Base-by-base conservation (phyloP, 495 filamentous ascomycete species). In the Penicillium argentinense region DNA sequence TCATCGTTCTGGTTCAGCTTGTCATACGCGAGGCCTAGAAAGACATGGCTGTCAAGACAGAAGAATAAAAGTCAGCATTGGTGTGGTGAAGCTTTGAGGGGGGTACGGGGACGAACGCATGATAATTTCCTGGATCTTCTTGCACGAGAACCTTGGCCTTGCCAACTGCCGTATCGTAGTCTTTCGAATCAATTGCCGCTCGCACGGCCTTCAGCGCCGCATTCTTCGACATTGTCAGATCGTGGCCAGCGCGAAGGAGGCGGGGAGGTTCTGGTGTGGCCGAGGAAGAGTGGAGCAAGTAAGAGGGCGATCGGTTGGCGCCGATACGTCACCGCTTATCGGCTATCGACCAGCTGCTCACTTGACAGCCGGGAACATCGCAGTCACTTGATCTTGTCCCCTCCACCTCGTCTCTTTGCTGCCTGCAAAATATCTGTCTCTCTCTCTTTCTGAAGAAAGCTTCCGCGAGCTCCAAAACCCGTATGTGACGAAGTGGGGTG, bases 131-230 rank as follows among this genome's bases (percentile, higher is more conserved):
- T 16, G 85, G 71, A 51, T 98, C 91, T 51, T 78, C 75, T 24
- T 82, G 67, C 41, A 96, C 69, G 28, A 91, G 63, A 26, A 67
- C 76, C 53, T 83, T 77, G 13, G 85, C 82, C 54, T 88, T 81
- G 14, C 77, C 69, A 40, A 84, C 75, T 25, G 87, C 89, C 47
- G 80, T 78, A 54, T 82, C 79, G 72, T 84, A 97, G 55, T 95
- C 87, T 48, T 87, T 80, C 25, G 84, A 78, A 61, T 92, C 87
- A 46, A 96, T 73, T 41, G 87, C 85, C 37, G 82, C 76, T 59
- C 86, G 87, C 45, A 90, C 87, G 44, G 87, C 84, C 68, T 95
- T 97, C 45, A 97, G 75, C 51, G 84, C 77, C 44, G 86, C 77
- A 71, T 96, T 98, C 64, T 73, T 75, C 44, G 82, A 74, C 82